A percentile compares a stretch with the other conserved stretches of the same genome.
phyloP scores from a whole-genome alignment of 2,329 filamentous ascomycete species.

The Dactylellina drechsleri region DNA sequence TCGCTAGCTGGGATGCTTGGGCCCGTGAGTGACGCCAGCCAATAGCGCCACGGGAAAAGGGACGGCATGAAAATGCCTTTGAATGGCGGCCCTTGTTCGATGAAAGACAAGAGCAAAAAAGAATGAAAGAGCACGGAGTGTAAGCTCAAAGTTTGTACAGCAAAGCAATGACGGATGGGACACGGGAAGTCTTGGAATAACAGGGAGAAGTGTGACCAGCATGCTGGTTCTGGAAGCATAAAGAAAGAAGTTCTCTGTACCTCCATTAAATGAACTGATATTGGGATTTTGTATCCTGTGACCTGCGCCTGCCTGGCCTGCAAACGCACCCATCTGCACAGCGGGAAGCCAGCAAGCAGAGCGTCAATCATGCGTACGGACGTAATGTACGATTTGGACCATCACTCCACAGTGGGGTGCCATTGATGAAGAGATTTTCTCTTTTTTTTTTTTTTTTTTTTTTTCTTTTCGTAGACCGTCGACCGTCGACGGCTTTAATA shows the following conservation, averaged over 20 bases:
- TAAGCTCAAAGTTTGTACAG: slow-evolving; percentile 14
- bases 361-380: slow-evolving; percentile 37
- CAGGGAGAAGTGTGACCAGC: slow-evolving; percentile 43
- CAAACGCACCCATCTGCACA: slow-evolving; percentile 50
- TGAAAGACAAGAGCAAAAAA: slow-evolving; percentile 4
- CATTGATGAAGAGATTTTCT: slow-evolving; percentile 26
- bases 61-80: slow-evolving; percentile 50
- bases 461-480: background rate
- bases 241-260: slow-evolving; percentile 19
- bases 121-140: background rate
- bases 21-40: slow-evolving; percentile 11
- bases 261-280: slow-evolving; percentile 8
- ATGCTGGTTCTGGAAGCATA: slow-evolving; percentile 54
- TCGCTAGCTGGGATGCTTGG: slow-evolving; percentile 12
- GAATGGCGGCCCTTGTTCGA: slow-evolving; percentile 44
- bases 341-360: slow-evolving; percentile 45
- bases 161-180: slow-evolving; percentile 26
- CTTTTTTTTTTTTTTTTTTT: slow-evolving; percentile 10
- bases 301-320: slow-evolving; percentile 52
- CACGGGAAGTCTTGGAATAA: slow-evolving; percentile 19
- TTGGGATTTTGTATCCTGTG: slow-evolving; percentile 42
- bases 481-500: slow-evolving; percentile 18
- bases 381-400: slow-evolving; percentile 7
- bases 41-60: slow-evolving; percentile 34
- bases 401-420: slow-evolving; percentile 7